Conservation (phyloP, 2,329 filamentous ascomycete species). For the Penicillium crustosum region DNA sequence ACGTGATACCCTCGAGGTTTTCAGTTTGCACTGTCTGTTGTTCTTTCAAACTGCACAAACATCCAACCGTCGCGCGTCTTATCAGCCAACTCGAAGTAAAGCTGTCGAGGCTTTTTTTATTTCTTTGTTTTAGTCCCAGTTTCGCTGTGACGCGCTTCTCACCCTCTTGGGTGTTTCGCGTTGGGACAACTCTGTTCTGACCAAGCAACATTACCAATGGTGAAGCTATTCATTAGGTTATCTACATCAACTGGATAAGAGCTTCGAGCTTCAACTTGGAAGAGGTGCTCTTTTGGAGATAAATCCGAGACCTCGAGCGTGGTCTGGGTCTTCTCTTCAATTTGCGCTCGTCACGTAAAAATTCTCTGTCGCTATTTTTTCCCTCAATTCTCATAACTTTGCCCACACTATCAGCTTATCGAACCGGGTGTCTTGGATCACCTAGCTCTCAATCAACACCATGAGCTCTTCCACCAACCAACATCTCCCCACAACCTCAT, state of each 20-base stretch:
- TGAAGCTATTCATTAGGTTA: background rate
- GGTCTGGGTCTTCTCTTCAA: too few species aligned
- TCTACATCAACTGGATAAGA: slow-evolving; percentile 4
- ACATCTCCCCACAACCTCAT: slow-evolving; percentile 29
- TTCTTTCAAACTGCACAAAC: slow-evolving; percentile 43
- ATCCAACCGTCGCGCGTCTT: slow-evolving; percentile 30
- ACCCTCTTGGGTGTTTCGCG: slow-evolving; percentile 17
- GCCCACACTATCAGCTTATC: slow-evolving; percentile 4
- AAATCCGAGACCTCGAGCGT: background rate
- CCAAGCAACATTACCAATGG: background rate
- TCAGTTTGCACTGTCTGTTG: slow-evolving; percentile 43
- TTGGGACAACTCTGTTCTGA: background rate
- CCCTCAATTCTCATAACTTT: background rate
- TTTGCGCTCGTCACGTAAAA: background rate
- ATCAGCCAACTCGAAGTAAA: slow-evolving; percentile 21
- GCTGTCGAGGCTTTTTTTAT: slow-evolving; percentile 3
- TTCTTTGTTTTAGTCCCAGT: background rate
- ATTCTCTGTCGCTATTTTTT: background rate
- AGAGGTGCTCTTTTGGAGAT: background rate
- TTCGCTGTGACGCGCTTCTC: slow-evolving; percentile 10
- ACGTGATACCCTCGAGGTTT: slow-evolving; percentile 23
- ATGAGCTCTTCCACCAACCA: slow-evolving; percentile 36
- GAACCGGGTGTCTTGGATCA: background rate
- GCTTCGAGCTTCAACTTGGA: background rate
- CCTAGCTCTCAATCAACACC: background rate